Evolutionary conservation across 495 filamentous ascomycete species (phyloP).

Genomic region (Tuber calosporum): DNA sequence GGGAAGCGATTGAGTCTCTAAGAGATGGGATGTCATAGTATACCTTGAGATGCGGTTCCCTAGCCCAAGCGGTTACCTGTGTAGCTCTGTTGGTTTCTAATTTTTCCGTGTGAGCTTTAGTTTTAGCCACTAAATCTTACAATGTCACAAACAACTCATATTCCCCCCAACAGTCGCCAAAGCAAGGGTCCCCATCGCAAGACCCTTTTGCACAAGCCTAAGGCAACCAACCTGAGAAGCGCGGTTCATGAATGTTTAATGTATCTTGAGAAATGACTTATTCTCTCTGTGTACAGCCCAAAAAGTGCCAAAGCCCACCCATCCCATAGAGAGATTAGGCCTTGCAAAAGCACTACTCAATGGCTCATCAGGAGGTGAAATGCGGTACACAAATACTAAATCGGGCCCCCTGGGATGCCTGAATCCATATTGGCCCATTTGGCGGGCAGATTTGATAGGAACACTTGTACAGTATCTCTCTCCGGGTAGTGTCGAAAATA

Average conservation of each 20-base stretch:
- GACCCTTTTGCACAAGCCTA: background rate
- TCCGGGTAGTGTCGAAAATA: background rate
- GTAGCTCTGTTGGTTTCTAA: background rate
- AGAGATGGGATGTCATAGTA: background rate
- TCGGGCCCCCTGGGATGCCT: no score
- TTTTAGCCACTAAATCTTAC: background rate
- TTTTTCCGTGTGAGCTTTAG: background rate
- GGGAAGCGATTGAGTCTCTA: background rate
- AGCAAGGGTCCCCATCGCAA: background rate
- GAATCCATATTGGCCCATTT: background rate
- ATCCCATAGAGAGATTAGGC: background rate
- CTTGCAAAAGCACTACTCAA: background rate
- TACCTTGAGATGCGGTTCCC: background rate
- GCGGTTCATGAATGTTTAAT: background rate
- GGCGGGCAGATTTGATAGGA: no score
- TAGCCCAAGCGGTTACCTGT: background rate
- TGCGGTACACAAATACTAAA: background rate
- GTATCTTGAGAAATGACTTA: background rate
- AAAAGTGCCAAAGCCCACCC: background rate
- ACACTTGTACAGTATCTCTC: no score
- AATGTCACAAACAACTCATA: background rate
- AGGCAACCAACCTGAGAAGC: background rate
- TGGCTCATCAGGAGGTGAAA: background rate
- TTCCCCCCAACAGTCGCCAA: background rate
- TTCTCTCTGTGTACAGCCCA: background rate